Evolutionary conservation across 1,284 basidiomycete species (phyloP).

Genomic region (Termitomyces sp.): DNA sequence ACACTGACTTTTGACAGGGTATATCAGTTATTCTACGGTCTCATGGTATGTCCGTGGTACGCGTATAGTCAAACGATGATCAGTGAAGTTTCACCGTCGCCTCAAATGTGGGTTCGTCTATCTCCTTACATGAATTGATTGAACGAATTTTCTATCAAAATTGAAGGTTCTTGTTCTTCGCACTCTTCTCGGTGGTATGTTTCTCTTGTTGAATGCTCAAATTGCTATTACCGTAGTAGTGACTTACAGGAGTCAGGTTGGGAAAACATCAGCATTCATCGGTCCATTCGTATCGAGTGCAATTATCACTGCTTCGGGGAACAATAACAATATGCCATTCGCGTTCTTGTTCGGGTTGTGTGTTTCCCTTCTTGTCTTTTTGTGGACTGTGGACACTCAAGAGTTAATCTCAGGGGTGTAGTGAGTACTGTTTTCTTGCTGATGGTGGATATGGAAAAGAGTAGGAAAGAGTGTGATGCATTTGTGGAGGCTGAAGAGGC

Average conservation of each 20-base stretch:
- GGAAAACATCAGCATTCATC: constrained; percentile 80
- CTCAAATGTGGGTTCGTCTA: constrained; percentile 48
- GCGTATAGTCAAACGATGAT: constrained; percentile 84
- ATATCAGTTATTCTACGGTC: constrained; percentile 70
- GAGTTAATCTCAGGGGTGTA: constrained; percentile 39
- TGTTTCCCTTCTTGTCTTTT: constrained; percentile 22
- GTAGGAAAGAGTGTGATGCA: constrained; percentile 57
- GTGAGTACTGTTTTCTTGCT: constrained; percentile 63
- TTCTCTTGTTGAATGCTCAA: not conserved
- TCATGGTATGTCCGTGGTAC: constrained; percentile 83
- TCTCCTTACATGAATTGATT: not conserved
- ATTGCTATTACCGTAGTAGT: not conserved
- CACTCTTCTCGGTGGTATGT: constrained; percentile 65
- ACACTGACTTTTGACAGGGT: constrained; percentile 30
- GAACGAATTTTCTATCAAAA: not conserved
- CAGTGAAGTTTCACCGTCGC: constrained; percentile 72
- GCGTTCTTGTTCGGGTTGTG: constrained; percentile 73
- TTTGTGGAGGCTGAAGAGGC: constrained; percentile 56
- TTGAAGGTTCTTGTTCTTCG: constrained; percentile 70
- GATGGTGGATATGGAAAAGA: constrained; percentile 69
- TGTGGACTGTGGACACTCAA: not conserved
- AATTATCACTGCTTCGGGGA: constrained; percentile 62
- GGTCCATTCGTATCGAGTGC: constrained; percentile 76
- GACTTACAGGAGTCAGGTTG: constrained; percentile 35
- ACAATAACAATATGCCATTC: constrained; percentile 80